Conservation (phyloP, 768 basidiomycete species). For the Phaffia australis region DNA sequence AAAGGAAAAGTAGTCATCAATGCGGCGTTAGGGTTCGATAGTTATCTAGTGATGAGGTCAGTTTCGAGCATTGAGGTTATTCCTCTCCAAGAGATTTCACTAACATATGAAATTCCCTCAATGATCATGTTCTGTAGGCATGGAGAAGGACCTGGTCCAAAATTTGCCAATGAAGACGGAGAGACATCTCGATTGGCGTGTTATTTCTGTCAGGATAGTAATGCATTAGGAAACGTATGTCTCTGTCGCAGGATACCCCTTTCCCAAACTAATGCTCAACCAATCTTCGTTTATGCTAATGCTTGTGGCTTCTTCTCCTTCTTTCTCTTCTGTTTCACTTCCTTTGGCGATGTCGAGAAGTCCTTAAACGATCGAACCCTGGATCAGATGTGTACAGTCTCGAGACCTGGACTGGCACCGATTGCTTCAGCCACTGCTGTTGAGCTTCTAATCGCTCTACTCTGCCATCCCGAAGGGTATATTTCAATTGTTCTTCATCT, state of each 20-base stretch:
- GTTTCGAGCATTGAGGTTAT: conserved; percentile 48
- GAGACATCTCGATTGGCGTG: conserved; percentile 57
- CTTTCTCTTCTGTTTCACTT: neutral
- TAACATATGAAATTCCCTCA: neutral
- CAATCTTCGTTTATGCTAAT: neutral
- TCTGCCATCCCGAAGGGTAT: conserved; percentile 84
- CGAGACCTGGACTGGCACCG: conserved; percentile 82
- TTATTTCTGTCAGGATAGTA: conserved; percentile 97
- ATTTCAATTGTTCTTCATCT: neutral
- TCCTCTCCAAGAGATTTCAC: conserved; percentile 34
- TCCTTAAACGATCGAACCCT: conserved; percentile 77
- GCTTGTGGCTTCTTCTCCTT: neutral
- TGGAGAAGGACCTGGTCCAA: neutral
- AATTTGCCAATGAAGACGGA: neutral
- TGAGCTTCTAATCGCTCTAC: conserved; percentile 72
- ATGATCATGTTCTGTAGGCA: neutral
- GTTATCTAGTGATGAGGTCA: conserved; percentile 93
- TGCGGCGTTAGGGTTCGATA: conserved; percentile 89
- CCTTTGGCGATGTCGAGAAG: conserved; percentile 33
- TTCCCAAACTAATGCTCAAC: too few species aligned
- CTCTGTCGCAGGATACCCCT: conserved; percentile 1
- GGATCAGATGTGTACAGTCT: conserved; percentile 99
- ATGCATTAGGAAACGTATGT: conserved; percentile 83
- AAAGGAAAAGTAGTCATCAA: conserved; percentile 93
- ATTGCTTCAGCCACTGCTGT: conserved; percentile 88